Conservation (phyloP, 78 protist species). For the Anaeramoeba flamelloides region DNA sequence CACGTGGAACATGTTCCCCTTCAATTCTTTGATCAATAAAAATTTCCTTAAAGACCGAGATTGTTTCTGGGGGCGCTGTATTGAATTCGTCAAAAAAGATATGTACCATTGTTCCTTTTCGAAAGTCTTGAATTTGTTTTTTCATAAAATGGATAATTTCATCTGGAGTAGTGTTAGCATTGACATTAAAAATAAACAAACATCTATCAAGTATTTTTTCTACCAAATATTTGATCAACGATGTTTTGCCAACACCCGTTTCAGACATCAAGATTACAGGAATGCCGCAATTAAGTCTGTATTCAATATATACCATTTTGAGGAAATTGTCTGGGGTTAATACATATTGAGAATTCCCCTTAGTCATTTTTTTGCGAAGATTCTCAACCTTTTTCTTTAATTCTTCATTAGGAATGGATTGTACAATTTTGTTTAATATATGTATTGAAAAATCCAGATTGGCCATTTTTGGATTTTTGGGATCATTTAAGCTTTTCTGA, state of each 20-base stretch:
- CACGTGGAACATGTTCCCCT: neutral
- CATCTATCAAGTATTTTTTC: neutral
- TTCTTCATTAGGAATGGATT: no score
- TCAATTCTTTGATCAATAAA: neutral
- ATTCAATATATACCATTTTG: neutral
- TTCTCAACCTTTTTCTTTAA: no score
- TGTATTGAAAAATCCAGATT: no score
- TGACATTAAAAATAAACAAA: neutral
- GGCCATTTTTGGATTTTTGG: no score
- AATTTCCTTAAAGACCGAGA: neutral
- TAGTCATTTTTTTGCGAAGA: no score
- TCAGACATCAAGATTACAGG: neutral
- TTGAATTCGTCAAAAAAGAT: neutral
- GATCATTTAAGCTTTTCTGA: no score
- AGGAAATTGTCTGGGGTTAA: neutral
- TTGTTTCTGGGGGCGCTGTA: neutral
- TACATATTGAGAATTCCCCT: no score
- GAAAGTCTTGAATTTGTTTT: neutral
- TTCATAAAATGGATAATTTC: neutral
- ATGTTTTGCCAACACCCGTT: neutral
- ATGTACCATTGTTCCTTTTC: neutral
- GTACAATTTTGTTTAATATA: no score
- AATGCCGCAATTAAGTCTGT: neutral
- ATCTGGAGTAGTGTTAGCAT: neutral
- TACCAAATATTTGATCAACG: neutral